Conservation (phyloP, 2,329 filamentous ascomycete genomes). For the Aspergillus brunneoviolaceus region DNA sequence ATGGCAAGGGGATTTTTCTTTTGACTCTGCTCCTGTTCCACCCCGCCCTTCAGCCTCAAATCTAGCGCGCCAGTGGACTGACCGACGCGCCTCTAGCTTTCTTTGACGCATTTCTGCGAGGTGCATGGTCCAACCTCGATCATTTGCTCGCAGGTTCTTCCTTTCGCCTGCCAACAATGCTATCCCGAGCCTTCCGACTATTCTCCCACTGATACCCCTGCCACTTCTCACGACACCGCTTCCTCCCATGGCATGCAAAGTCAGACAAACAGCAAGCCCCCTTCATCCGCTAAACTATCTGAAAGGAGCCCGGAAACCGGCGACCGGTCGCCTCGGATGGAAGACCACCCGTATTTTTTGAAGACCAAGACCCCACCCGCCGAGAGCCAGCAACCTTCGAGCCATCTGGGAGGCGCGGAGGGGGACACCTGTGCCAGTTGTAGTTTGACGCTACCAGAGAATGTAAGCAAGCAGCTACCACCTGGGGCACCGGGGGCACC, state of each 20-base stretch:
- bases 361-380: conserved; percentile 36
- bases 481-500: conserved; percentile 54
- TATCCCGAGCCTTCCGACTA: conserved; percentile 40
- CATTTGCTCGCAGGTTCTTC: conserved; percentile 60
- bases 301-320: conserved; percentile 16
- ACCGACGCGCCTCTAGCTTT: conserved; percentile 47
- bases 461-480: conserved; percentile 54
- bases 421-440: conserved; percentile 59
- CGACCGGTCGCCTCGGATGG: conserved; percentile 37
- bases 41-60: conserved; percentile 2
- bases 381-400: conserved; percentile 46
- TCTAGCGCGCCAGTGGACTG: conserved; percentile 7
- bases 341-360: conserved; percentile 55
- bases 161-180: conserved; percentile 55
- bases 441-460: conserved; percentile 55
- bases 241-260: conserved; percentile 27
- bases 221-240: conserved; percentile 31
- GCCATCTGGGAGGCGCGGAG: conserved; percentile 45
- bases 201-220: conserved; percentile 45
- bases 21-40: conserved; percentile 6
- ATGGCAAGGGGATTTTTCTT: conserved; percentile 3
- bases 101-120: conserved; percentile 63
- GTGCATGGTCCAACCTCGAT: conserved; percentile 62
- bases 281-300: conserved; percentile 15
- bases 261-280: conserved; percentile 18